A percentile compares a stretch with the other conserved stretches of the same genome.
phyloP scores from a whole-genome alignment of 345 rosid genomes.

The Sonneratia alba region DNA sequence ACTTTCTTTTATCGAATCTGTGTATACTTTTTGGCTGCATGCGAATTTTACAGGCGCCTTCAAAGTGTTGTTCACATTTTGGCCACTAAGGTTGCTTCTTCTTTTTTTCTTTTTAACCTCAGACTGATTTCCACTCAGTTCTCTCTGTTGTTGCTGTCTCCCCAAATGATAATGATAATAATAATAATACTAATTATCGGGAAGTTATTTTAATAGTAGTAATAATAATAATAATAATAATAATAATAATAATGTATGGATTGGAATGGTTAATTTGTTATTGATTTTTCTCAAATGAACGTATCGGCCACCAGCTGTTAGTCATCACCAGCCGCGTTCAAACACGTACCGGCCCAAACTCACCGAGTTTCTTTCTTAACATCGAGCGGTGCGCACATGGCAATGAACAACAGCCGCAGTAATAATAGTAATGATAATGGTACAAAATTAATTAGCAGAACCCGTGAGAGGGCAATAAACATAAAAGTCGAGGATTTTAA shows the following conservation, averaged over 20 bases:
- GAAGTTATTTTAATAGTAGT: too few species aligned
- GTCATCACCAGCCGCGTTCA: too few species aligned
- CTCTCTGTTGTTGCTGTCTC: not conserved
- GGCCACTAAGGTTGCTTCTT: not conserved
- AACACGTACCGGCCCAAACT: too few species aligned
- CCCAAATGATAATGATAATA: not conserved
- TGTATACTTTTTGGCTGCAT: not conserved
- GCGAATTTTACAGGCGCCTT: not conserved
- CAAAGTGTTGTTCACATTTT: not conserved
- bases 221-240: not conserved
- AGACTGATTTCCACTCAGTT: not conserved
- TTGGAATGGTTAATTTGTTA: too few species aligned
- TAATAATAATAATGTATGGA: too few species aligned
- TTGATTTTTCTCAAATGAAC: too few species aligned
- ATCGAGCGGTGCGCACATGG: too few species aligned
- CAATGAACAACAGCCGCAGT: too few species aligned
- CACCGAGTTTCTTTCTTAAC: too few species aligned
- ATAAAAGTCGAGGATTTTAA: not conserved
- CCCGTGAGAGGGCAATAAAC: not conserved
- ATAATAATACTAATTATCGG: not conserved
- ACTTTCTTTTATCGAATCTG: not conserved
- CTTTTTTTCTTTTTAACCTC: not conserved
- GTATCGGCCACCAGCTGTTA: too few species aligned
- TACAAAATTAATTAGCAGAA: not conserved
- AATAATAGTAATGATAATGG: not conserved